phyloP scores from a whole-genome alignment of 169 alveolate species.

The Plasmodium coatneyi region DNA sequence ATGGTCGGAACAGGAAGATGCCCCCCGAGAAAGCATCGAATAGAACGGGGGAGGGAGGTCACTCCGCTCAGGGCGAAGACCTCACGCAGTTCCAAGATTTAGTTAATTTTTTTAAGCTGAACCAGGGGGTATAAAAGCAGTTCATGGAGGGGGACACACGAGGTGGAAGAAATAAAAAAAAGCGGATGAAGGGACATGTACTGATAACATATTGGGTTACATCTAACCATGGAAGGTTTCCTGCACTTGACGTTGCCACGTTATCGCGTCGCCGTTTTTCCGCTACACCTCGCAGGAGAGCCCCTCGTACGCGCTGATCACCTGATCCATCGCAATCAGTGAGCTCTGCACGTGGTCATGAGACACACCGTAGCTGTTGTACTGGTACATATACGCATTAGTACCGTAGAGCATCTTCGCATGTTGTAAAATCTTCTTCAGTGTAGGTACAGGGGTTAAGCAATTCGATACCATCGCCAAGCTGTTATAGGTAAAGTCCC shows the following conservation, averaged over 20 bases:
- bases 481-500: conserved; percentile 28
- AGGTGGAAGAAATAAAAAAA: neutral
- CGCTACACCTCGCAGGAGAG: conserved; percentile 23
- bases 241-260: too few relatives aligned
- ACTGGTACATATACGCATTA: conserved; percentile 78
- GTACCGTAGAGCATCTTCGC: conserved; percentile 78
- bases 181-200: neutral
- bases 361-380: conserved; percentile 67
- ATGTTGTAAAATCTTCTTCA: conserved; percentile 39
- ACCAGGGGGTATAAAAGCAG: neutral
- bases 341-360: conserved; percentile 56
- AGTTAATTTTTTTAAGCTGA: conserved; percentile 47
- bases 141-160: neutral
- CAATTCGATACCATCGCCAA: conserved; percentile 79
- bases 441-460: conserved; percentile 67
- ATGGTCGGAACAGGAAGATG: neutral
- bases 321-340: conserved; percentile 31
- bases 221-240: too few relatives aligned
- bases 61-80: neutral
- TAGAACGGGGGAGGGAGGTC: neutral
- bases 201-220: neutral
- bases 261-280: neutral
- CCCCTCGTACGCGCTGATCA: conserved; percentile 32
- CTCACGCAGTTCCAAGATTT: conserved; percentile 48
- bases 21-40: neutral